Conservation (phyloP, 768 basidiomycete species). For the Termitomyces sp. region DNA sequence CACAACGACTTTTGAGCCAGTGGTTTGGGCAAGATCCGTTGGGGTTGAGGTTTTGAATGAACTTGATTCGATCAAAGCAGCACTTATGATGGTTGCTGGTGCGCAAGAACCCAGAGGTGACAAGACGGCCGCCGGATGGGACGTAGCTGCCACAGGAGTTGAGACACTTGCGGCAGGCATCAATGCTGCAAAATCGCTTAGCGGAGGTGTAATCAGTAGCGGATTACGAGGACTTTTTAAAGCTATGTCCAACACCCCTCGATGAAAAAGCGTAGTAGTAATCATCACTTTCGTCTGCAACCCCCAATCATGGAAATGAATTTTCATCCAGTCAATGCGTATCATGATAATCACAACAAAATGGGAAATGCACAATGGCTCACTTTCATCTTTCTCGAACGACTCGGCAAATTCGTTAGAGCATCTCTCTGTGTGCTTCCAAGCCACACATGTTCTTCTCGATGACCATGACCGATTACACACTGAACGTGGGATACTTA, state of each 20-base stretch:
- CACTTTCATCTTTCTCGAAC: slow-evolving; percentile 3
- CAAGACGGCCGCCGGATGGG: slow-evolving; percentile 23
- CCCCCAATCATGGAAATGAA: not conserved
- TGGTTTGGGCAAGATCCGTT: slow-evolving; percentile 84
- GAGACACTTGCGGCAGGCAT: slow-evolving; percentile 35
- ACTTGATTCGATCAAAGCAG: slow-evolving; percentile 73
- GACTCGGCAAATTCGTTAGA: too few species aligned
- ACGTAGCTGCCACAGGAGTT: slow-evolving; percentile 37
- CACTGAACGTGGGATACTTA: slow-evolving; percentile 12
- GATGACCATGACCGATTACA: too few species aligned
- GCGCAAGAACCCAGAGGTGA: slow-evolving; percentile 19
- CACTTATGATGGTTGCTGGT: slow-evolving; percentile 79
- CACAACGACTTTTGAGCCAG: slow-evolving; percentile 52
- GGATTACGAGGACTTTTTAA: slow-evolving; percentile 25
- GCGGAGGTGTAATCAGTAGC: slow-evolving; percentile 21
- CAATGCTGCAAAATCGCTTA: slow-evolving; percentile 24
- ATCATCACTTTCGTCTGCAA: not conserved
- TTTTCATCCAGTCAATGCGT: slow-evolving; percentile 1
- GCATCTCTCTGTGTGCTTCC: not conserved
- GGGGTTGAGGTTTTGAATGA: slow-evolving; percentile 93
- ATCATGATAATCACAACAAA: not conserved
- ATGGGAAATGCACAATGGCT: not conserved
- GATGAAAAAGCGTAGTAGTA: not conserved
- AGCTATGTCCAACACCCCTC: slow-evolving; percentile 3
- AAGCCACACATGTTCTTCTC: not conserved